Evolutionary conservation across 2,329 filamentous ascomycete genomes (phyloP).

Genomic region (Fusarium illudens): DNA sequence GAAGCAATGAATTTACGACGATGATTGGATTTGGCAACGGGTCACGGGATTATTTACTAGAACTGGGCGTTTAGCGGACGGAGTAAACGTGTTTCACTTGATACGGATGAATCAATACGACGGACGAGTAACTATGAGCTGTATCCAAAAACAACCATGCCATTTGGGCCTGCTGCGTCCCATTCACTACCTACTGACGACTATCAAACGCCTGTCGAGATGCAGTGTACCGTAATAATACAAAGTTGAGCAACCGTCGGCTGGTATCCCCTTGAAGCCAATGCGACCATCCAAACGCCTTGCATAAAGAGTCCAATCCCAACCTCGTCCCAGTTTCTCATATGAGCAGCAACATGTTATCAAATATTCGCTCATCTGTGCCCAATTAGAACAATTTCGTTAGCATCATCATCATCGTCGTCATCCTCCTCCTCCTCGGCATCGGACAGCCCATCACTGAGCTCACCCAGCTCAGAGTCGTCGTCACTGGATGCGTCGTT

Average conservation of each 20-base stretch:
- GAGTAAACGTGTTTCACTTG: conserved; percentile 12
- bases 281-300: conserved; percentile 36
- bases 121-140: neutral
- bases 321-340: neutral
- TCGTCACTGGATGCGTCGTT: conserved; percentile 59
- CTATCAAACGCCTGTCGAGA: conserved; percentile 23
- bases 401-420: conserved; percentile 61
- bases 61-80: conserved; percentile 19
- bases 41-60: neutral
- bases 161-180: conserved; percentile 12
- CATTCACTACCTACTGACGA: conserved; percentile 4
- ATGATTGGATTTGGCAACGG: neutral
- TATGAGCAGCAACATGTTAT: conserved; percentile 7
- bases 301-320: conserved; percentile 27
- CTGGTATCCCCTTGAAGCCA: conserved; percentile 20
- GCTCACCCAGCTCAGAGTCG: conserved; percentile 56
- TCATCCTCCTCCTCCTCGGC: conserved; percentile 57
- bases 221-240: conserved; percentile 26
- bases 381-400: conserved; percentile 60
- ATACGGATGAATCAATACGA: neutral
- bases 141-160: conserved; percentile 15
- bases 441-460: conserved; percentile 52
- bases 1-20: neutral
- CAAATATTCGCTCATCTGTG: conserved; percentile 51
- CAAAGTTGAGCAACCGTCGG: conserved; percentile 12